Conservation (phyloP, 768 basidiomycete genomes). For the Tulasnella sp. region DNA sequence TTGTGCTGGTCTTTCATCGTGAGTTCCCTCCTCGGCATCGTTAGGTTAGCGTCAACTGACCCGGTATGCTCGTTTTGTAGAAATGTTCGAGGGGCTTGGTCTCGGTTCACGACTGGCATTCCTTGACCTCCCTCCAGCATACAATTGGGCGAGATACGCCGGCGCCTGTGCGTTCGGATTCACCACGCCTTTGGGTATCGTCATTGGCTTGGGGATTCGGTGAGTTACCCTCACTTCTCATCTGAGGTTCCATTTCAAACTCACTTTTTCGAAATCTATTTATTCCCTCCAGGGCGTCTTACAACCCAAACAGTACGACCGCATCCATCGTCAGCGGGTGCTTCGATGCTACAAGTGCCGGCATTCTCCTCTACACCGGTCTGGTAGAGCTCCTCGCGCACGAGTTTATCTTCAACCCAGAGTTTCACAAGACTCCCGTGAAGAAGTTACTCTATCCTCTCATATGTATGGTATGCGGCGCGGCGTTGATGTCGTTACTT, state of each 20-base stretch:
- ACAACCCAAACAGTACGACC: conserved; percentile 67
- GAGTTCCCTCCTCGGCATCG: conserved; percentile 27
- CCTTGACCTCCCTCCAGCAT: conserved; percentile 47
- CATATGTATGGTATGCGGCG: conserved; percentile 69
- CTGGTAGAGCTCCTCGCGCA: conserved; percentile 88
- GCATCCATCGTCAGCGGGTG: conserved; percentile 76
- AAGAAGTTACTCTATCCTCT: conserved; percentile 59
- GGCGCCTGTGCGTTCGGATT: conserved; percentile 59
- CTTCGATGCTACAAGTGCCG: conserved; percentile 74
- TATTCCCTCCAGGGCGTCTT: conserved; percentile 32
- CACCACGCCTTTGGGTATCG: conserved; percentile 82
- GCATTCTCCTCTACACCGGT: conserved; percentile 81
- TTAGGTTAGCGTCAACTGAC: neutral
- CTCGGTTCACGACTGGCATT: conserved; percentile 81
- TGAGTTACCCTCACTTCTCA: conserved; percentile 3
- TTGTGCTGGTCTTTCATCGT: conserved; percentile 90
- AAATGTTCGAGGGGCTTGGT: conserved; percentile 91
- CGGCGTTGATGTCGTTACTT: conserved; percentile 81
- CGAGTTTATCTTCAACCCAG: conserved; percentile 84
- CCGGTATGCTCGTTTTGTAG: conserved; percentile 29
- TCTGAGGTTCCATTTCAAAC: neutral
- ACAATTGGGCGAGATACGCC: conserved; percentile 43
- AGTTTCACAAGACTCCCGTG: conserved; percentile 65
- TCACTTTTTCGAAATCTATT: neutral
- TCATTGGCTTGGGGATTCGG: conserved; percentile 65